A percentile compares a stretch with the other conserved stretches of the same genome.
phyloP scores from a whole-genome alignment of 805 yeast species.

The Naumovozyma dairenensis region DNA sequence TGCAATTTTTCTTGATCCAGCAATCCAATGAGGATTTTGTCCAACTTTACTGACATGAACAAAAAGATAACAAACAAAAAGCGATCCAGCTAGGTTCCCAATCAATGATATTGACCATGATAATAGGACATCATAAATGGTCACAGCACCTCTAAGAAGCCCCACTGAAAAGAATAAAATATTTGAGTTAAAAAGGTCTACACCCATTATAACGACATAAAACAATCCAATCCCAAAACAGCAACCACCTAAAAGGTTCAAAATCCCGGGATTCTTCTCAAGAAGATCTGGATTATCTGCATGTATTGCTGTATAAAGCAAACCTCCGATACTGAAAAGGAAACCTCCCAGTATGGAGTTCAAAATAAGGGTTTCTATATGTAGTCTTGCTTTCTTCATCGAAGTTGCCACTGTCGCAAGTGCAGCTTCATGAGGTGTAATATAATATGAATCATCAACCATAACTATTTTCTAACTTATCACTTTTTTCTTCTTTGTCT shows the following conservation, averaged over 20 bases:
- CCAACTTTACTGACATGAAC: slow-evolving; percentile 48
- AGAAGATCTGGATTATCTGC: slow-evolving; percentile 39
- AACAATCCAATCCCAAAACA: slow-evolving; percentile 65
- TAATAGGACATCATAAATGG: slow-evolving; percentile 48
- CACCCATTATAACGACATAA: slow-evolving; percentile 66
- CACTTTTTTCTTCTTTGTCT: no score
- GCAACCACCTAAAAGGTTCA: slow-evolving; percentile 47
- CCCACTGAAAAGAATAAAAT: slow-evolving; percentile 64
- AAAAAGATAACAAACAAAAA: slow-evolving; percentile 58
- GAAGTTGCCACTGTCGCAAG: slow-evolving; percentile 77
- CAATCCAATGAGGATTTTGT: slow-evolving; percentile 31
- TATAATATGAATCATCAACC: slow-evolving; percentile 44
- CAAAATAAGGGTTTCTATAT: slow-evolving; percentile 46
- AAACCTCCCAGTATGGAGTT: slow-evolving; percentile 65
- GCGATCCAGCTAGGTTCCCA: slow-evolving; percentile 52
- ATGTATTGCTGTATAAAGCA: slow-evolving; percentile 51
- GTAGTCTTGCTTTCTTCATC: slow-evolving; percentile 70
- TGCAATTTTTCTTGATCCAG: slow-evolving; percentile 40
- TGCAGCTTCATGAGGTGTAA: slow-evolving; percentile 75
- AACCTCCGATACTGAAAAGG: slow-evolving; percentile 61
- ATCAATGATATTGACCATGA: slow-evolving; percentile 63
- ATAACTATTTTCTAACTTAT: no score
- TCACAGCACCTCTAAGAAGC: slow-evolving; percentile 57
- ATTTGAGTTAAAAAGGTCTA: slow-evolving; percentile 68
- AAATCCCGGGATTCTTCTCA: slow-evolving; percentile 40